Conservation (phyloP, 1,284 basidiomycete genomes). For the Rhodotorula sp. region DNA sequence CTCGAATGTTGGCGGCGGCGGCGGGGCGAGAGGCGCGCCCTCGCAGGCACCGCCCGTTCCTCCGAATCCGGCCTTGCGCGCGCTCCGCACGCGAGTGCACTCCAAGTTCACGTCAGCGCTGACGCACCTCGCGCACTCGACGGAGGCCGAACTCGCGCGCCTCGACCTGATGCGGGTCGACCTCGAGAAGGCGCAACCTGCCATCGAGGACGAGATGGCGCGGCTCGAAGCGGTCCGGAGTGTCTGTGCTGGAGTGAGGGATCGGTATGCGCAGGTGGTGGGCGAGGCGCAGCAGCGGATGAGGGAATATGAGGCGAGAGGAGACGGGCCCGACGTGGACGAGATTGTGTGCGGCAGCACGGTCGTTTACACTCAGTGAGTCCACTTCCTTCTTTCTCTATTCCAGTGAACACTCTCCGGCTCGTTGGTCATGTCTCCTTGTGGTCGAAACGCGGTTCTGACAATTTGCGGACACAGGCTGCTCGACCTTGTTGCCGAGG, state of each 20-base stretch:
- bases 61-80: conserved; percentile 68
- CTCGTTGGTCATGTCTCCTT: not conserved
- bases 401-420: not conserved
- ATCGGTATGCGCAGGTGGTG: conserved; percentile 64
- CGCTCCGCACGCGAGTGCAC: conserved; percentile 77
- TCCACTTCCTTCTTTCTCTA: conserved; percentile 34
- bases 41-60: conserved; percentile 67
- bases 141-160: conserved; percentile 66
- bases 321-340: conserved; percentile 75
- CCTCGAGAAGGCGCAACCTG: conserved; percentile 82
- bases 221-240: conserved; percentile 91
- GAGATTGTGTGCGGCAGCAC: conserved; percentile 91
- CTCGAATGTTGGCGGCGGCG: not conserved
- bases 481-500: conserved; percentile 93
- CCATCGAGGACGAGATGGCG: conserved; percentile 91
- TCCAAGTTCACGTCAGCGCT: conserved; percentile 70
- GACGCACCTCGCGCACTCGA: conserved; percentile 57
- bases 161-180: conserved; percentile 76
- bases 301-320: conserved; percentile 65
- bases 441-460: not conserved
- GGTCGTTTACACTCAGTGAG: conserved; percentile 93
- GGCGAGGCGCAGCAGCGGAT: conserved; percentile 65
- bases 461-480: conserved; percentile 58
- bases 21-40: conserved; percentile 15
- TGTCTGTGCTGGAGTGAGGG: conserved; percentile 77